Evolutionary conservation across 345 rosid genomes (phyloP).

Genomic region (Angophora floribunda): DNA sequence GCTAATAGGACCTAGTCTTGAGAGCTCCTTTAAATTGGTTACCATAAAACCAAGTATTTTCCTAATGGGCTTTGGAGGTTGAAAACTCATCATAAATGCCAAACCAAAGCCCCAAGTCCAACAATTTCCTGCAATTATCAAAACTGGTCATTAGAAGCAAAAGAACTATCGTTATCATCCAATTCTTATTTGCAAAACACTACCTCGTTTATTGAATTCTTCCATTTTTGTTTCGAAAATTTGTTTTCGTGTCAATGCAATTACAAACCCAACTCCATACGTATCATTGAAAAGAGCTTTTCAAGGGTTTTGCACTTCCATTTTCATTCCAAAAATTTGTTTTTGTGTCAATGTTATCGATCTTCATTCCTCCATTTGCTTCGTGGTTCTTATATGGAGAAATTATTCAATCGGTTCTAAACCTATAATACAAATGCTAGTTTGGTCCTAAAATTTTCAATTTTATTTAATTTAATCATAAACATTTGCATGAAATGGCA

Average conservation of each 20-base stretch:
- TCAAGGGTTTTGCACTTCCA: background rate
- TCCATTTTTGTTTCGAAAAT: background rate
- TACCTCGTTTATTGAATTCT: background rate
- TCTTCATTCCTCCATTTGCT: background rate
- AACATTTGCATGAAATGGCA: rapidly evolving
- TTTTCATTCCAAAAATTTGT: no score
- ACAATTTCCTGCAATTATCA: background rate
- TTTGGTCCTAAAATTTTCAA: rapidly evolving
- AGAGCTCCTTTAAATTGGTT: no score
- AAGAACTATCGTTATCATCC: background rate
- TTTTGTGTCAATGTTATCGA: background rate
- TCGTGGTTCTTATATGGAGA: background rate
- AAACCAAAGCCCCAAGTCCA: background rate
- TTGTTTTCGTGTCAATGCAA: background rate
- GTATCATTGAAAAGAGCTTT: background rate
- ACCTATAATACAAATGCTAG: background rate
- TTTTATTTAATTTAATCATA: rapidly evolving
- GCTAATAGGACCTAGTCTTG: background rate
- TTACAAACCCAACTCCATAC: background rate
- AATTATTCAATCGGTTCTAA: rapidly evolving
- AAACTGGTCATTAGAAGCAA: background rate
- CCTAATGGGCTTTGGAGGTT: background rate
- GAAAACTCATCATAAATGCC: background rate
- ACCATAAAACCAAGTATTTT: background rate
- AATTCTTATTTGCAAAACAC: background rate